Base-by-base conservation (phyloP, 345 rosid species). In the Hypericum androsaemum region DNA sequence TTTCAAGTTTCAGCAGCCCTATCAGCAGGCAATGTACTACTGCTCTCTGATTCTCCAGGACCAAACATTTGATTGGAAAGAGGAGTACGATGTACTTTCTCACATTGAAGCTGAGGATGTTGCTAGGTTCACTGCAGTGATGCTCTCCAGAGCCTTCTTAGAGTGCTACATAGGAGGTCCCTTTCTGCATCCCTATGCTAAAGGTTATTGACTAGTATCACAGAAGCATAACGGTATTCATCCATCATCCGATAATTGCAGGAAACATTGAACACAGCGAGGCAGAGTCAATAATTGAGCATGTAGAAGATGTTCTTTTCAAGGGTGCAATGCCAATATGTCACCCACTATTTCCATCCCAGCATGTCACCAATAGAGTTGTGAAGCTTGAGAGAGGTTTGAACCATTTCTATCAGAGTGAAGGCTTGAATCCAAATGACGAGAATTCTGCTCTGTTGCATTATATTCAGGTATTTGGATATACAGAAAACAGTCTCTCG, bases 371-470 rank as follows among this genome's bases (percentile, higher is more conserved):
- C 35, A 84, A 82, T 52, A 84, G 92, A 76, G 77, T 84, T 54
- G 73, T 84, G 39, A 80, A 82, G 61, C 98, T 90, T 48, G 77
- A 68, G 52, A 71, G 54, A 61, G 89, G 92, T 52, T 65, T 55
- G 64, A 79, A 56, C 65, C 81, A 76, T 44, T 65, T 73, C 55
- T 82, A 77, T 73, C 72, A 72, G 44, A 68, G 68, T 43, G 77
- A 72, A 54, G 96, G 90, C 65, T 76, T 82, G 62, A 90, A 90
- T 74, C 90, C 87, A 28, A 70, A 60, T 12, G 82, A 90, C 44
- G 96, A 90, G 74, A 90, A 87, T 68, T 84, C 96, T 50, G 78
- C 89, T 37, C 64, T 86, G 7, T 61, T 90, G 37, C 98, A 87
- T 71, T 84, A 84, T 68, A 84, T 87, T 56, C 98, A 90, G 95